Conservation (phyloP, 148 eudicot genomes). For the Camellia granthamiana region DNA sequence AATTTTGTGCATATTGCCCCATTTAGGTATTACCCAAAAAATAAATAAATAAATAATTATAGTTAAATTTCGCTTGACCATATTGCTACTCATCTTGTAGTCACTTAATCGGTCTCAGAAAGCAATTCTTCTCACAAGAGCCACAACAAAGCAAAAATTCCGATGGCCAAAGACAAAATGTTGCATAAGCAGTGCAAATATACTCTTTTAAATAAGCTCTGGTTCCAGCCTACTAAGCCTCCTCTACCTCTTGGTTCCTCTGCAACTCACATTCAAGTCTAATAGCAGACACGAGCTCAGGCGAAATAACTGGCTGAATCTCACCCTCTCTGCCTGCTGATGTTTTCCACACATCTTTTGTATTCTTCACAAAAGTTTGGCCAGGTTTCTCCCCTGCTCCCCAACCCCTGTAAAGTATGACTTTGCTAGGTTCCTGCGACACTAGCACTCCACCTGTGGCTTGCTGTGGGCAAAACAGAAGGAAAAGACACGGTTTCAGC, state of each 20-base stretch:
- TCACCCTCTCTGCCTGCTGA: constrained; percentile 15
- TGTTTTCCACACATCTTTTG: neutral
- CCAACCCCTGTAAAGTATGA: constrained; percentile 92
- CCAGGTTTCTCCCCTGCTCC: constrained; percentile 47
- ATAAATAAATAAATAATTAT: too few relatives aligned
- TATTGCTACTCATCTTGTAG: too few relatives aligned
- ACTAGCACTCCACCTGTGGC: constrained; percentile 79
- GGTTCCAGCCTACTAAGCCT: neutral
- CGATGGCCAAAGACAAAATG: neutral
- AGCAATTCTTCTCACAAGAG: too few relatives aligned
- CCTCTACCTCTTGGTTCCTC: constrained; percentile 15
- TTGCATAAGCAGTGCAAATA: neutral
- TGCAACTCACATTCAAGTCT: constrained; percentile 83
- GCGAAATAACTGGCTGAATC: constrained; percentile 41
- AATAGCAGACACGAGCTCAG: constrained; percentile 82
- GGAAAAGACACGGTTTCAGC: neutral
- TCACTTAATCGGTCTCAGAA: too few relatives aligned
- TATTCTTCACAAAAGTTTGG: constrained; percentile 16
- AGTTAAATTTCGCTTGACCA: too few relatives aligned
- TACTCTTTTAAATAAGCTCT: neutral
- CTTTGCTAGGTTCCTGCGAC: constrained; percentile 88
- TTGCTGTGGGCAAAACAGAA: constrained; percentile 49
- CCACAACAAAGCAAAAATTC: too few relatives aligned
- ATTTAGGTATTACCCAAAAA: too few relatives aligned
- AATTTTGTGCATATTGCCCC: too few relatives aligned